Conservation (phyloP, 768 basidiomycete genomes). For the Pulveroboletus ravenelii region DNA sequence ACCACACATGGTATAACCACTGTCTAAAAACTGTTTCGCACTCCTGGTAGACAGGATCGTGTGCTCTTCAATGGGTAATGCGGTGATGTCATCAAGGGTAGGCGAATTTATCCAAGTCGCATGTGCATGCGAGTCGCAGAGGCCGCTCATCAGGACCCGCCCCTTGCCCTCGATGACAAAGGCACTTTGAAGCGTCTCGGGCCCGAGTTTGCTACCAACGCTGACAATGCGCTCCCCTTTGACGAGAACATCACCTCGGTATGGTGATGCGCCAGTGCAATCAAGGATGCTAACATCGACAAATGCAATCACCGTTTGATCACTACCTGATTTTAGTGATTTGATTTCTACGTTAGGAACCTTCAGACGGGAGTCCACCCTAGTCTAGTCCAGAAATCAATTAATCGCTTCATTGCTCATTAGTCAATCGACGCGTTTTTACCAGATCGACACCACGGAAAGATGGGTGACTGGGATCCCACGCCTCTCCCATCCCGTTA, state of each 20-base stretch:
- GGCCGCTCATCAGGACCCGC: conserved; percentile 34
- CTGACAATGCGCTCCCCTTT: conserved; percentile 27
- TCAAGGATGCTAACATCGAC: conserved; percentile 33
- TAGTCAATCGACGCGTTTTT: not conserved
- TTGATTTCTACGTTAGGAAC: conserved; percentile 23
- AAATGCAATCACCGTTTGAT: conserved; percentile 21
- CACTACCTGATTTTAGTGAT: conserved; percentile 17
- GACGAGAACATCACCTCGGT: conserved; percentile 33
- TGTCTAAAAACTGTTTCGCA: conserved; percentile 32
- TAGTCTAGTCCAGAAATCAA: conserved; percentile 13
- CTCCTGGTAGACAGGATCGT: conserved; percentile 27
- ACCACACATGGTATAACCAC: conserved; percentile 38
- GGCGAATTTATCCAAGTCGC: conserved; percentile 29
- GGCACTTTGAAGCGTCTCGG: conserved; percentile 18
- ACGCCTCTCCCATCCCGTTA: conserved; percentile 24
- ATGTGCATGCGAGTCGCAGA: conserved; percentile 35
- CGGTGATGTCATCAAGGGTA: conserved; percentile 28
- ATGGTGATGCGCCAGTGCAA: conserved; percentile 31
- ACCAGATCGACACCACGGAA: conserved; percentile 25
- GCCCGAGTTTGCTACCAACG: conserved; percentile 23
- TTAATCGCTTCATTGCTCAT: not conserved
- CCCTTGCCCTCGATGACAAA: conserved; percentile 29
- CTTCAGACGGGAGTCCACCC: conserved; percentile 19
- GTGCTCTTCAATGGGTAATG: conserved; percentile 31
- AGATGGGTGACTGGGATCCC: conserved; percentile 17